Base-by-base conservation (phyloP, 805 yeast genomes). In the Candida lessepsii region DNA sequence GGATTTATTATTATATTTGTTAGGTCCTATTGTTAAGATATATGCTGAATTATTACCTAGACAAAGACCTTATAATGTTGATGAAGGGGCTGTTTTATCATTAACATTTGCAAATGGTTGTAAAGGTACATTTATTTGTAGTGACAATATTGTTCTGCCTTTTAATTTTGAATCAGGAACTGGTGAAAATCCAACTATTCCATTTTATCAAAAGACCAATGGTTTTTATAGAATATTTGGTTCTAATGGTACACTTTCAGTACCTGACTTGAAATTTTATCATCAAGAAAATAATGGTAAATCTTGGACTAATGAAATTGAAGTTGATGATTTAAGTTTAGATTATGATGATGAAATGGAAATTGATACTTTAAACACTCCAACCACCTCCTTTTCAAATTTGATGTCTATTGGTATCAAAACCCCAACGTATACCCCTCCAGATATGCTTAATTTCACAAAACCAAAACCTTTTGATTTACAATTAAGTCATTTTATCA, bases 161-260 rank as follows among this genome's bases (percentile, higher is more conserved):
- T 68, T 62, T 41, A 61, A 57, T 43, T 68, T 68, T 36, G 73
- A 67, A 50, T 52, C 58, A 3, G 70, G 71, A 1, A 67, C 73
- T 0, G 73, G 73, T 5, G 73, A 68, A 46, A 68, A 68, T 44
- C 73, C 73, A 2, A 63, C 62, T 15, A 50, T 68, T 26, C 73
- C 73, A 2, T 53, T 47, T 32, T 48, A 57, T 40, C 52, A 44
- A 9, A 55, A 49, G 9, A 42, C 63, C 13, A 52, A 57, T 18
- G 72, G 73, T 2, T 55, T 66, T 30, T 67, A 67, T 45, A 45
- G 72, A 23, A 52, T 67, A 5, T 67, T 67, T 47, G 73, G 73
- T 5, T 51, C 59, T 17, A 45, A 57, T 17, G 73, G 71, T 6
- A 65, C 71, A 8, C 53, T 67, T 21, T 65, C 69, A 3, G 56